phyloP scores from a whole-genome alignment of 371 early-diverging fungal genomes.

The Globomyces sp. region DNA sequence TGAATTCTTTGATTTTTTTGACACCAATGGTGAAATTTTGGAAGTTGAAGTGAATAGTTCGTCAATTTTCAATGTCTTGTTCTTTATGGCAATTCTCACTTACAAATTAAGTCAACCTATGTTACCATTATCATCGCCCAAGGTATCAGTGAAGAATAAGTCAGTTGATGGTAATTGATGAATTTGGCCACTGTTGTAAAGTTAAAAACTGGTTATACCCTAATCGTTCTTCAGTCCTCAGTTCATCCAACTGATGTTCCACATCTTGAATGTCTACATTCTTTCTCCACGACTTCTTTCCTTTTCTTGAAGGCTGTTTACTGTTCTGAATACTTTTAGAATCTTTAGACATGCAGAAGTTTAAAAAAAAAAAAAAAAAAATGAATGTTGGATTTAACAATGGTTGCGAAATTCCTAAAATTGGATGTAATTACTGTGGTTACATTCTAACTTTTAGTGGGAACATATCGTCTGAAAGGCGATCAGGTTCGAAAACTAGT shows the following conservation, averaged over 20 bases:
- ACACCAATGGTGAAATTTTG: not conserved
- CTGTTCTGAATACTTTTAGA: not conserved
- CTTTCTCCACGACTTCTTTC: constrained; percentile 5
- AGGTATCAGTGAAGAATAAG: constrained; percentile 74
- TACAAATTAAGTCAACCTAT: not conserved
- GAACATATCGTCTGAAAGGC: constrained; percentile 67
- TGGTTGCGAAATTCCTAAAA: not conserved
- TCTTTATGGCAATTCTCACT: constrained; percentile 6
- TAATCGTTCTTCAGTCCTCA: constrained; percentile 70
- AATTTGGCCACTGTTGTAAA: constrained; percentile 40
- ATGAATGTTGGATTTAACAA: not conserved
- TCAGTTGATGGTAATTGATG: constrained; percentile 54
- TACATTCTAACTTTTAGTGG: constrained; percentile 33
- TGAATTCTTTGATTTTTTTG: constrained; percentile 15
- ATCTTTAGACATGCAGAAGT: not conserved
- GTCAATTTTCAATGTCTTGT: constrained; percentile 63
- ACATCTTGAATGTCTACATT: constrained; percentile 4
- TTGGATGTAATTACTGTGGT: not conserved
- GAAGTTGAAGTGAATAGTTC: constrained; percentile 62
- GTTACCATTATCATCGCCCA: constrained; percentile 62
- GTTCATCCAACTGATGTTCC: constrained; percentile 72
- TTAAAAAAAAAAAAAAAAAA: constrained; percentile 6
- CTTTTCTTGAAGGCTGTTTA: constrained; percentile 6
- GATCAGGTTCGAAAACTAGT: constrained; percentile 50
- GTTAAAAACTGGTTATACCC: constrained; percentile 47